These are phyloP conservation scores for Xylariaceae sp. DNA, from an alignment of 2,329 filamentous ascomycete species.

Conservation along the genomic window DNA sequence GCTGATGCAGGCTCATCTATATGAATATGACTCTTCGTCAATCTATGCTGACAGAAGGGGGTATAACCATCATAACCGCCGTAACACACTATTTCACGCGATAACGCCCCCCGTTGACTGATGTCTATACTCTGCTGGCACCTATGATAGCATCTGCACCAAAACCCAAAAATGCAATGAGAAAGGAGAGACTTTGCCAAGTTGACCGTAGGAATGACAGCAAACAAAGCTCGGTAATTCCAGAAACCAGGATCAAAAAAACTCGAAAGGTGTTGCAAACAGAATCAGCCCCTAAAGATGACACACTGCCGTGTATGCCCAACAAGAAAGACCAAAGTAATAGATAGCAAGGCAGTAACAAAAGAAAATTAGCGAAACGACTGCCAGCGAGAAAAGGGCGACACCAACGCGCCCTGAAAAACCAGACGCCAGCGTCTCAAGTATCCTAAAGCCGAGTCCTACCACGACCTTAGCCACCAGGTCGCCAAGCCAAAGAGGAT, in stretches of 20 bases:
- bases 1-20: neutral
- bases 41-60: neutral
- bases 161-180: neutral
- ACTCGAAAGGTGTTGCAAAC: neutral
- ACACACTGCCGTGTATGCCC: too few species aligned
- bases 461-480: constrained; percentile 40
- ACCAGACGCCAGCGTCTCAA: neutral
- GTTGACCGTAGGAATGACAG: neutral
- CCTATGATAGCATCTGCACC: neutral
- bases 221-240: neutral
- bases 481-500: constrained; percentile 38
- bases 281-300: neutral
- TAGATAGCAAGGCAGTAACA: neutral
- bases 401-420: neutral
- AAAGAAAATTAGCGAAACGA: neutral
- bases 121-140: neutral
- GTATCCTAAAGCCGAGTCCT: constrained; percentile 17
- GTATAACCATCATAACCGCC: neutral
- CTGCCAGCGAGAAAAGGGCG: neutral
- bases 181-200: neutral
- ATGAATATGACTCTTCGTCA: neutral
- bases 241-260: neutral
- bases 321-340: neutral
- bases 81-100: neutral
- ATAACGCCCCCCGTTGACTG: neutral